Evolutionary conservation across 495 filamentous ascomycete species (phyloP).

Genomic region (Neurospora discreta): DNA sequence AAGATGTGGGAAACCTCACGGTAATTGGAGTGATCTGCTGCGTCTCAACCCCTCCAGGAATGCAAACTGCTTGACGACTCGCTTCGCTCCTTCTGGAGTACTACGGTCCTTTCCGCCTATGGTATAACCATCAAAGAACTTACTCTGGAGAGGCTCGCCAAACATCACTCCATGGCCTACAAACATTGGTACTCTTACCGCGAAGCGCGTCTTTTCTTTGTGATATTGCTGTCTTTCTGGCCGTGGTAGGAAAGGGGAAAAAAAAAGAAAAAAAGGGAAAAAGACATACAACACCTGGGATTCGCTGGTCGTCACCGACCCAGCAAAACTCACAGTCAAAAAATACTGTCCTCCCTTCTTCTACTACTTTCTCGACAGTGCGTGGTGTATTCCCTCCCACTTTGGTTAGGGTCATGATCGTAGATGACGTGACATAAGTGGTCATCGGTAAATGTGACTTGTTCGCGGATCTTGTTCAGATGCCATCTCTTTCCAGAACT

Average conservation of each 20-base stretch:
- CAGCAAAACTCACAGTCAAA: no score
- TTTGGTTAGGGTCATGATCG: neutral
- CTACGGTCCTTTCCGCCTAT: neutral
- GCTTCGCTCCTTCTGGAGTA: neutral
- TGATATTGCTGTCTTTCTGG: neutral
- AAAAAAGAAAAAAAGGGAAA: neutral
- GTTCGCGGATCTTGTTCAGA: neutral
- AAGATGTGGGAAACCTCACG: neutral
- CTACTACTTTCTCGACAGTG: neutral
- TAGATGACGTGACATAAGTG: neutral
- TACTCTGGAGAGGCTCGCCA: neutral
- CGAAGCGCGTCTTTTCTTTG: neutral
- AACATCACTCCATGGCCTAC: neutral
- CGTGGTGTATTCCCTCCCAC: neutral
- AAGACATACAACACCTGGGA: conserved; percentile 30
- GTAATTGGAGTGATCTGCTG: neutral
- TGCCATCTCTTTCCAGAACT: neutral
- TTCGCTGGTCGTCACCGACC: conserved; percentile 32
- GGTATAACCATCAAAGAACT: neutral
- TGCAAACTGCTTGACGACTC: neutral
- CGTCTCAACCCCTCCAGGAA: neutral
- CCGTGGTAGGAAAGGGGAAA: neutral
- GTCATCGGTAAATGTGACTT: neutral
- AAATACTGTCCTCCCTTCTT: no score
- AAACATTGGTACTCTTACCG: neutral